phyloP scores from a whole-genome alignment of 148 eudicot genomes.

The Oxyria digyna region DNA sequence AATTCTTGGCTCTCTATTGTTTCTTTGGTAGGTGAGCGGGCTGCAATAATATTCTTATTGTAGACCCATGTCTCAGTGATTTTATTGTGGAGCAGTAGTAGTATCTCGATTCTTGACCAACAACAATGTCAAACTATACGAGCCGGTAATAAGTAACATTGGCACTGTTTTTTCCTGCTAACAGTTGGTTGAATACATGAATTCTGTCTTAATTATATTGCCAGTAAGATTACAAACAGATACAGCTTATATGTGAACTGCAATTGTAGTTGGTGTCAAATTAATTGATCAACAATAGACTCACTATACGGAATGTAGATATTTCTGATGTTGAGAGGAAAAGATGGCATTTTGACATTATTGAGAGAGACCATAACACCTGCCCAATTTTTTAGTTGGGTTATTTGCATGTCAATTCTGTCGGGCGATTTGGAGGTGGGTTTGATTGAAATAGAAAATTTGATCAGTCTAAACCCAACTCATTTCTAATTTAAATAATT shows the following conservation, averaged over 20 bases:
- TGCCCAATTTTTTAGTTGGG: background rate
- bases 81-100: constrained; percentile 3
- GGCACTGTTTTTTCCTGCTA: background rate
- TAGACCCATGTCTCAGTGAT: background rate
- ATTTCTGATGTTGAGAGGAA: background rate
- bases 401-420: background rate
- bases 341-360: background rate
- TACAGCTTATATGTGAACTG: no score
- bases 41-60: constrained; percentile 5
- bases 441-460: background rate
- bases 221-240: background rate
- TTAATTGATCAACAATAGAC: background rate
- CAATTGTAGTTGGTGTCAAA: background rate
- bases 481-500: no score
- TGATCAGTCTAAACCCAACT: background rate
- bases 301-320: background rate
- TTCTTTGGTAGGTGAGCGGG: constrained; percentile 7
- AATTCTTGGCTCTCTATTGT: background rate
- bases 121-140: background rate
- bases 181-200: background rate
- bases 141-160: no score
- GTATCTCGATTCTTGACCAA: background rate
- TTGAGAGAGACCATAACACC: background rate
- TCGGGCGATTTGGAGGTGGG: background rate
- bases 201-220: background rate